Evolutionary conservation across 805 yeast genomes (phyloP).

Genomic region (Candida nanaspora): DNA sequence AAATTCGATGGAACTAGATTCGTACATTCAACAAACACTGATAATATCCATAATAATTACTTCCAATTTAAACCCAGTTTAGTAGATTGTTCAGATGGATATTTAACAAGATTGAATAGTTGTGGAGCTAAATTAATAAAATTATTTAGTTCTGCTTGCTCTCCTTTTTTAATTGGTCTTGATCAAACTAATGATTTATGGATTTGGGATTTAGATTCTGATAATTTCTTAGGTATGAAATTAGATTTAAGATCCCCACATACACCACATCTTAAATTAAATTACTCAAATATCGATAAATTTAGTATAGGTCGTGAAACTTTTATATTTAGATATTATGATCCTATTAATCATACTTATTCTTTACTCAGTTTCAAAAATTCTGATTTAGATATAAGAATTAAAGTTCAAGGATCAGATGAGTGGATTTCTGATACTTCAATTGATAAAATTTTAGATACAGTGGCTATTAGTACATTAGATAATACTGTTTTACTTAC

Average conservation of each 20-base stretch:
- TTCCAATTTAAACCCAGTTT: too few relatives aligned
- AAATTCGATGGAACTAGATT: too few relatives aligned
- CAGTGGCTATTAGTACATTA: too few relatives aligned
- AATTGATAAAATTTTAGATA: too few relatives aligned
- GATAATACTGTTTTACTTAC: too few relatives aligned
- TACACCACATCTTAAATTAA: background rate
- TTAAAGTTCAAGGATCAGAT: background rate
- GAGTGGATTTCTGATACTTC: too few relatives aligned
- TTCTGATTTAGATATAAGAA: background rate
- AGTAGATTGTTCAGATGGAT: constrained; percentile 6
- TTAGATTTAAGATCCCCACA: background rate
- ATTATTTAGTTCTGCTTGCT: constrained; percentile 6
- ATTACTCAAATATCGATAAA: background rate
- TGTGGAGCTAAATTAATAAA: background rate
- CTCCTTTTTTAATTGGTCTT: constrained; percentile 5
- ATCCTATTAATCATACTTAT: too few relatives aligned
- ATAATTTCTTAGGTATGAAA: background rate
- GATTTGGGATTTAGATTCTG: constrained; percentile 2
- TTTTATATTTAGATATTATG: background rate
- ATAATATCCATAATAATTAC: too few relatives aligned
- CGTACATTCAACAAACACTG: too few relatives aligned
- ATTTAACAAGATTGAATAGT: constrained; percentile 1
- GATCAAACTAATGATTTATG: constrained; percentile 1
- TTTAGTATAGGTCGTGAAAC: constrained; percentile 1
- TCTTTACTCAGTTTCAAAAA: background rate